phyloP scores from a whole-genome alignment of 2,329 filamentous ascomycete genomes.

The Didymellaceae sp. region DNA sequence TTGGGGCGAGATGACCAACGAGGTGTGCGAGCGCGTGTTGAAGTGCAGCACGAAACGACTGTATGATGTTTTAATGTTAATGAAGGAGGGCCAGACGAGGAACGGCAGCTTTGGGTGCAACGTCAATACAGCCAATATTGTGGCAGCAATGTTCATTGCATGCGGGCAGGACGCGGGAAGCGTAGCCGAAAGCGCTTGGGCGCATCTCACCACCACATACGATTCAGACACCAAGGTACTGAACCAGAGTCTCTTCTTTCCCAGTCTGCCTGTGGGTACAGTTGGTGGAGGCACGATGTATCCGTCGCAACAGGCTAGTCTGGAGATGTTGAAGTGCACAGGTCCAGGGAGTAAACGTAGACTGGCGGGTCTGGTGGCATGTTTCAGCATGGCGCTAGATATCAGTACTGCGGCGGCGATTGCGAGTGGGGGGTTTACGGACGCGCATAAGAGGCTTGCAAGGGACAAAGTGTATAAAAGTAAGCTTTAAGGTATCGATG shows the following conservation, averaged over 20 bases:
- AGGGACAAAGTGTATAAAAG: not conserved
- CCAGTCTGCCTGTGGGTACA: constrained; percentile 4
- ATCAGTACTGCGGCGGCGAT: constrained; percentile 6
- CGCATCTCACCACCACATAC: not conserved
- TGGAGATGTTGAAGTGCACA: constrained; percentile 3
- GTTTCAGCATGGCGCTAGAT: constrained; percentile 8
- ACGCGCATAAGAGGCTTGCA: constrained; percentile 3
- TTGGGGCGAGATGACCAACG: constrained; percentile 5
- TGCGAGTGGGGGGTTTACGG: constrained; percentile 9
- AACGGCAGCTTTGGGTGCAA: constrained; percentile 9
- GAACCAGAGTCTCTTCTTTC: constrained; percentile 6
- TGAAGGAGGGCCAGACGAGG: not conserved
- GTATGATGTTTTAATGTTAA: not conserved
- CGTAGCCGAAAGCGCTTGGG: constrained; percentile 6
- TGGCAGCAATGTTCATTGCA: constrained; percentile 7
- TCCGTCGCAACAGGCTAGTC: constrained; percentile 1
- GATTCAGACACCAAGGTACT: constrained; percentile 2
- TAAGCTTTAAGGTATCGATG: not conserved
- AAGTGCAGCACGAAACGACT: constrained; percentile 3
- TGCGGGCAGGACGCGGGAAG: constrained; percentile 13
- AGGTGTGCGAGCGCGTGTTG: constrained; percentile 6
- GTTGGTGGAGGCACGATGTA: constrained; percentile 11
- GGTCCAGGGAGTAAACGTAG: not conserved
- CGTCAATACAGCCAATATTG: constrained; percentile 4
- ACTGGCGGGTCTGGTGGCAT: constrained; percentile 7